Evolutionary conservation across 257 asterid genomes (phyloP).

Genomic region (Solanum sparsipilum): DNA sequence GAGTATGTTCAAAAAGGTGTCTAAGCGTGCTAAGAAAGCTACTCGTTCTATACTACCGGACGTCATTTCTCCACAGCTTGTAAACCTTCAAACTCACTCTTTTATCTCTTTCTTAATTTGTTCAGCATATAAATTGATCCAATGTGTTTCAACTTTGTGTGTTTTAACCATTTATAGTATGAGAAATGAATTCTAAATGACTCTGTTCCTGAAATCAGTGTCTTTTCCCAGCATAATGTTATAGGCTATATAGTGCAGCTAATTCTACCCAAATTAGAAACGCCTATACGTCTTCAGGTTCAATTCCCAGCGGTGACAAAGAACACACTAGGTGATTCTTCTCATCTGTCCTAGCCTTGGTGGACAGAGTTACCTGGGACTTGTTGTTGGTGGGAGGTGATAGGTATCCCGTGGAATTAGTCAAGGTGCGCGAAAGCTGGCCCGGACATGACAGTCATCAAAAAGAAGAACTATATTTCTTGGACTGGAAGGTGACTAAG

Average conservation of each 20-base stretch:
- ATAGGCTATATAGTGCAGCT: neutral
- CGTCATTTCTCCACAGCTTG: slow-evolving; percentile 25
- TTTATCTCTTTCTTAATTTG: neutral
- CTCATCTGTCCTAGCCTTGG: neutral
- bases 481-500: neutral
- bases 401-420: fast-evolving
- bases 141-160: neutral
- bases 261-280: neutral
- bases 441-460: too few species aligned
- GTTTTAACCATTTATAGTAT: neutral
- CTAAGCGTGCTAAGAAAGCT: slow-evolving; percentile 20
- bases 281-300: neutral
- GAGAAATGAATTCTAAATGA: neutral
- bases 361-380: neutral
- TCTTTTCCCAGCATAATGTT: neutral
- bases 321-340: neutral
- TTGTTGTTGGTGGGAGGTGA: neutral
- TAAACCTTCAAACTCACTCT: neutral
- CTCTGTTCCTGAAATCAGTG: neutral
- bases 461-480: neutral
- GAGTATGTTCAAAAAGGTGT: slow-evolving; percentile 24
- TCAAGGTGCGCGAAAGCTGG: neutral
- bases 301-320: neutral
- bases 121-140: neutral
- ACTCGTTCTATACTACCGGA: slow-evolving; percentile 25